Percentiles rank a stretch among this genome's conserved stretches.
Evolutionary conservation across 2,329 filamentous ascomycete species (phyloP).

Genomic region (Ceratocystis destructans): DNA sequence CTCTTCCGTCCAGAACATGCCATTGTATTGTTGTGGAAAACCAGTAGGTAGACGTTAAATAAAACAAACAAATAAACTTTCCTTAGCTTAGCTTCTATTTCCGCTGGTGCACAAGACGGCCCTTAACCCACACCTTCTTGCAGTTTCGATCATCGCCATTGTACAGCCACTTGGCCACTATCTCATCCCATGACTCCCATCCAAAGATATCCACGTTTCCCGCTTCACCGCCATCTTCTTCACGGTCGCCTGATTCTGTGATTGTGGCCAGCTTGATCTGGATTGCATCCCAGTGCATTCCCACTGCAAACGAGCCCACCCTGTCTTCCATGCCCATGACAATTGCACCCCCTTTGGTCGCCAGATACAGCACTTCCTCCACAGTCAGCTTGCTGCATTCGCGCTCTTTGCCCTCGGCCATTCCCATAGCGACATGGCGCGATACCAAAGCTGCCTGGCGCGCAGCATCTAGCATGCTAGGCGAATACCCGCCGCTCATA

Average conservation of each 20-base stretch:
- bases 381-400: constrained; percentile 57
- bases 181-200: constrained; percentile 78
- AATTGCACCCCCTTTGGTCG: constrained; percentile 71
- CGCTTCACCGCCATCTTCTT: constrained; percentile 26
- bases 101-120: constrained; percentile 61
- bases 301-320: constrained; percentile 71
- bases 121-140: constrained; percentile 75
- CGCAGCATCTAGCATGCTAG: constrained; percentile 69
- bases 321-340: constrained; percentile 59
- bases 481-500: constrained; percentile 73
- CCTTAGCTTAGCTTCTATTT: neutral
- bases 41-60: no score
- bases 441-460: constrained; percentile 69
- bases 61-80: neutral
- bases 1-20: no score
- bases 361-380: constrained; percentile 75
- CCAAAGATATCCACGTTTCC: constrained; percentile 80
- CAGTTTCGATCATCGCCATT: constrained; percentile 89
- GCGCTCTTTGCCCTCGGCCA: constrained; percentile 25
- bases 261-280: constrained; percentile 51
- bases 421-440: constrained; percentile 50
- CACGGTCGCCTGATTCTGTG: constrained; percentile 29
- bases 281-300: constrained; percentile 86
- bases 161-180: constrained; percentile 86
- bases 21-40: no score